Evolutionary conservation across 208 protist species (phyloP).

Genomic region (Trypanosoma vivax): DNA sequence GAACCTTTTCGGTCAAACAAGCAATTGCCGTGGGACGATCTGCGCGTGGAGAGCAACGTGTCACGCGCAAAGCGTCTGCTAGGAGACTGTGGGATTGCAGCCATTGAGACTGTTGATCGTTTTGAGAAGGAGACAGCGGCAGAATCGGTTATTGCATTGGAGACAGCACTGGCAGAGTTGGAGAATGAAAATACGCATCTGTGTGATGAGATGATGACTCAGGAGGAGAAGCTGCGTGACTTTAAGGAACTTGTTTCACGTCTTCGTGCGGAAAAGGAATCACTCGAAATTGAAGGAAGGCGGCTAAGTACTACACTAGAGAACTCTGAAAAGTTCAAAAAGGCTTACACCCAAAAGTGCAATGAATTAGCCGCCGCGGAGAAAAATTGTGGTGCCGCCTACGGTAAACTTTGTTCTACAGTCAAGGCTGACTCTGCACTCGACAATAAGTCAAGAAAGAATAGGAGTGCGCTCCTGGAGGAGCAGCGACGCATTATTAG

Average conservation of each 20-base stretch:
- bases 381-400: slow-evolving; percentile 20
- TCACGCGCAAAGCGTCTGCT: slow-evolving; percentile 31
- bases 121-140: slow-evolving; percentile 53
- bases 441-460: slow-evolving; percentile 36
- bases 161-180: slow-evolving; percentile 40
- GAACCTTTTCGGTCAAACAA: not conserved
- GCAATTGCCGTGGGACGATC: slow-evolving; percentile 22
- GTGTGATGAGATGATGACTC: slow-evolving; percentile 29
- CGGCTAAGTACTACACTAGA: slow-evolving; percentile 26
- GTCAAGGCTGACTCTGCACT: slow-evolving; percentile 26
- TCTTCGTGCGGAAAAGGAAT: slow-evolving; percentile 37
- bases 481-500: slow-evolving; percentile 44
- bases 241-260: slow-evolving; percentile 43
- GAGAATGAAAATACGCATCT: slow-evolving; percentile 58
- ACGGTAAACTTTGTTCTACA: slow-evolving; percentile 23
- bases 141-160: slow-evolving; percentile 46
- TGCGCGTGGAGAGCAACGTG: slow-evolving; percentile 40
- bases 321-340: slow-evolving; percentile 29
- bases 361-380: slow-evolving; percentile 34
- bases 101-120: slow-evolving; percentile 20
- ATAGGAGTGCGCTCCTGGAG: slow-evolving; percentile 36
- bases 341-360: slow-evolving; percentile 29
- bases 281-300: slow-evolving; percentile 30
- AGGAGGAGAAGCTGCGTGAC: slow-evolving; percentile 31
- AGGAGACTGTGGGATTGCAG: slow-evolving; percentile 9